These are phyloP conservation scores for Xylaria curta DNA, from an alignment of 495 filamentous ascomycete species.

Conservation along the genomic window DNA sequence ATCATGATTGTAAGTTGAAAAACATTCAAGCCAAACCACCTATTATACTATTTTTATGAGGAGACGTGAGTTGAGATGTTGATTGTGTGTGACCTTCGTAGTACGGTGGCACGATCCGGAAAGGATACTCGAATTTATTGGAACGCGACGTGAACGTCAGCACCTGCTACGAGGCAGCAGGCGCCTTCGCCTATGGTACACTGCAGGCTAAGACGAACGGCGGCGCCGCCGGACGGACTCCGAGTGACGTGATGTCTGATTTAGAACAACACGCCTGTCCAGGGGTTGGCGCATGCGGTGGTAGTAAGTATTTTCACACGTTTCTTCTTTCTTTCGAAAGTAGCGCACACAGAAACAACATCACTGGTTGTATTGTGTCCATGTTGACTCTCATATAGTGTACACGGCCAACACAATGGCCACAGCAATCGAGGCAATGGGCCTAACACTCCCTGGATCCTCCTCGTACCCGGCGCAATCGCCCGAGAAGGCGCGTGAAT, in stretches of 20 bases:
- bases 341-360: neutral
- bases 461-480: conserved; percentile 87
- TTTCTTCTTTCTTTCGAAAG: neutral
- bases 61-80: neutral
- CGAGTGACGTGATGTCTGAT: conserved; percentile 85
- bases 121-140: conserved; percentile 80
- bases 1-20: conserved; percentile 55
- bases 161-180: conserved; percentile 88
- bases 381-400: conserved; percentile 57
- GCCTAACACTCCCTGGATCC: conserved; percentile 85
- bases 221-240: conserved; percentile 51
- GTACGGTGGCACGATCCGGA: conserved; percentile 90
- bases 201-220: conserved; percentile 53
- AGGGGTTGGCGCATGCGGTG: conserved; percentile 91
- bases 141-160: conserved; percentile 86
- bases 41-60: too few relatives aligned
- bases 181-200: conserved; percentile 81
- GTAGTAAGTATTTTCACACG: conserved; percentile 51
- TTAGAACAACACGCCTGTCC: conserved; percentile 87
- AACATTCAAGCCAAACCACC: too few relatives aligned
- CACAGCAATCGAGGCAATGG: conserved; percentile 95
- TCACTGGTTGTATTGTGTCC: neutral
- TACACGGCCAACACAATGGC: conserved; percentile 98
- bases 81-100: neutral
- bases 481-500: conserved; percentile 91